Base-by-base conservation (phyloP, 495 filamentous ascomycete genomes). In the Tuber aestivum region DNA sequence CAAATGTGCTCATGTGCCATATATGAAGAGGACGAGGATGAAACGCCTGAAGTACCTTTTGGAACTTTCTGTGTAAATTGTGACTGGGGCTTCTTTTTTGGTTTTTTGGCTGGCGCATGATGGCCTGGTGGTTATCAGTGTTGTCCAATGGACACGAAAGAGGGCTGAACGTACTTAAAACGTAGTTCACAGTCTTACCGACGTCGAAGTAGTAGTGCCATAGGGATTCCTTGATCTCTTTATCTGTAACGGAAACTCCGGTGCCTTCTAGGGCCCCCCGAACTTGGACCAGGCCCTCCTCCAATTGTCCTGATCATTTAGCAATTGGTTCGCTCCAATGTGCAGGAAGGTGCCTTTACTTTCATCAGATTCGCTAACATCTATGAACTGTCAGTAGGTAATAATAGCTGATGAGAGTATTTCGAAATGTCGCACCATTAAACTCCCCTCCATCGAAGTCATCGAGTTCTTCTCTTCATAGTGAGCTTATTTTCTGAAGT, bases 161-260 rank as follows among this genome's bases (percentile, higher is more conserved):
- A 20, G 32, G 27, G 27, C 12, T 21, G 70, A 32, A 21, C 80
- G 85, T 90, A 89, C 90, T 89, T 69, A 89, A 86, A 50, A 99
- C 84, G 81, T 95, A 97, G 74, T 88, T 86, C 32, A 94, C 91
- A 0, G 93, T 88, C 82, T 97, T 97, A 40, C 89, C 89, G 40
- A 97, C 87, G 83, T 99, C 95, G 82, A 93, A 97, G 84, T 94
- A 99, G 83, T 97, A 97, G 83, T 98, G 89, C 93, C 94, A 99
- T 42, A 99, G 83, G 0, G 94, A 88, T 72, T 98, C 96, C 83
- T 97, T 88, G 65, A 97, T 94, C 75, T 96, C 91, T 44, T 88
- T 85, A 70, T 89, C 88, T 35, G 90, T 89, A 69, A 91, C 86
- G 44, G 84, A 83, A 68, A 86, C 85, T 50, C 87, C 85, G 14